Evolutionary conservation across 768 basidiomycete genomes (phyloP), one percentile per base, ranked within the genome.

Genomic region (Epithele typhae): DNA sequence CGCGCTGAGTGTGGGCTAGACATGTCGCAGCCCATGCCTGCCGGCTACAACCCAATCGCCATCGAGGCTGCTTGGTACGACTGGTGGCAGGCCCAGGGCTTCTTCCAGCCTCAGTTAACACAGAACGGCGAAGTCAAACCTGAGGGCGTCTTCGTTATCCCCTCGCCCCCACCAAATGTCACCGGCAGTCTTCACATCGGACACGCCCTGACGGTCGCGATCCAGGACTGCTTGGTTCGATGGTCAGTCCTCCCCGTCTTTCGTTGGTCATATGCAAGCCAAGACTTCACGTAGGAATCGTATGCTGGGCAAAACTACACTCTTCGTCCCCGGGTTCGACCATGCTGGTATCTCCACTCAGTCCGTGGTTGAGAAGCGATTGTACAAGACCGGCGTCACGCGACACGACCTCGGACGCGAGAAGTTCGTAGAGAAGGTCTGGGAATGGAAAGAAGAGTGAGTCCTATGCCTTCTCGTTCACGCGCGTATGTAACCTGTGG

Each of bases 261-360:
- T 25, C 21, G 12, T 41, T 5, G 14, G 32, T 18, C 36, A 14
- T 3, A 15, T 30, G 40, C 42, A 47, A n/a, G n/a, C n/a, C n/a
- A n/a, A n/a, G 8, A 41, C 4, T 41, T 11, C 17, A 1, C 12
- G n/a, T 45, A 92, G 90, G 92, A 92, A 93, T 64, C 91, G 95
- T 25, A 99, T 98, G 96, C 70, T 87, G 33, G 95, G 95, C 1
- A 89, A 84, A 68, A 91, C 90, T 8, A 86, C 88, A 0, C 72
- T 98, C 0, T 98, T 87, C 60, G 79, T 84, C 2, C 96, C 96
- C 0, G 96, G 96, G 14, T 99, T 94, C 60, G 96, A 99, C 66
- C 96, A 99, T 59, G 96, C 96, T 0, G 94, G 95, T 47, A 98
- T 99, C 51, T 94, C 94, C 0, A 98, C 96, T 0, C 96, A 99